Conservation (phyloP, 208 protist genomes). For the Wallacemonas sp. region DNA sequence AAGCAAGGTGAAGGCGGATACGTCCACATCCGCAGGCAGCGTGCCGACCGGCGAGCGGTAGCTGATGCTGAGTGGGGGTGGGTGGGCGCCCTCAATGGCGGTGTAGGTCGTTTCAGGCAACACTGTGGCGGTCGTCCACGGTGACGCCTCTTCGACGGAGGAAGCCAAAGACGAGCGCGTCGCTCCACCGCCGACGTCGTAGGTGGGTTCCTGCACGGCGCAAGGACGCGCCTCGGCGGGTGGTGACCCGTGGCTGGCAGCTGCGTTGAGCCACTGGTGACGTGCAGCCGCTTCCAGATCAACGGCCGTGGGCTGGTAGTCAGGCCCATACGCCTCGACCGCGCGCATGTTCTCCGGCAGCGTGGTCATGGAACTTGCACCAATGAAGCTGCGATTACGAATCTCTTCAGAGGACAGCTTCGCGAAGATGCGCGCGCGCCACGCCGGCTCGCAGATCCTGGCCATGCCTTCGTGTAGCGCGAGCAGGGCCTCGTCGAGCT, state of each 20-base stretch:
- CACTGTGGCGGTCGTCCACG: neutral
- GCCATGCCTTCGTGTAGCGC: conserved; percentile 34
- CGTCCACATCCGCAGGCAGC: conserved; percentile 34
- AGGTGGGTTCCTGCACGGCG: too few species aligned
- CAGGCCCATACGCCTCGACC: neutral
- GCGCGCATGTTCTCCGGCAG: conserved; percentile 21
- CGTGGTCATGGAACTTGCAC: conserved; percentile 14
- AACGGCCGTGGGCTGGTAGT: conserved; percentile 16
- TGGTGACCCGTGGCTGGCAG: neutral
- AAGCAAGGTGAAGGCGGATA: conserved; percentile 26
- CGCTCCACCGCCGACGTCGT: too few species aligned
- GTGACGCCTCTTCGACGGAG: too few species aligned
- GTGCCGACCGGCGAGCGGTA: conserved; percentile 25
- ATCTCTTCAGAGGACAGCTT: conserved; percentile 9
- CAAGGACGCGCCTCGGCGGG: too few species aligned
- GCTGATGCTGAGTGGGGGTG: conserved; percentile 26
- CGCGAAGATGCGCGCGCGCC: conserved; percentile 11
- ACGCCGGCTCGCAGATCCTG: conserved; percentile 4
- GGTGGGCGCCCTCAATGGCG: conserved; percentile 2
- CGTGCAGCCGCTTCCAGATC: conserved; percentile 15
- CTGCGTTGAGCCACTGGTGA: neutral
- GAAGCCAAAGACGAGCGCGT: too few species aligned
- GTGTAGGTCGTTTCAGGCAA: conserved; percentile 2
- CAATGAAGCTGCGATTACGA: conserved; percentile 20
- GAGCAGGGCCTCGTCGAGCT: conserved; percentile 26